Percentiles rank a stretch among this genome's conserved stretches.
These are phyloP conservation scores for Macroventuria anomochaeta DNA, from an alignment of 2,329 filamentous ascomycete species.

Conservation along the genomic window DNA sequence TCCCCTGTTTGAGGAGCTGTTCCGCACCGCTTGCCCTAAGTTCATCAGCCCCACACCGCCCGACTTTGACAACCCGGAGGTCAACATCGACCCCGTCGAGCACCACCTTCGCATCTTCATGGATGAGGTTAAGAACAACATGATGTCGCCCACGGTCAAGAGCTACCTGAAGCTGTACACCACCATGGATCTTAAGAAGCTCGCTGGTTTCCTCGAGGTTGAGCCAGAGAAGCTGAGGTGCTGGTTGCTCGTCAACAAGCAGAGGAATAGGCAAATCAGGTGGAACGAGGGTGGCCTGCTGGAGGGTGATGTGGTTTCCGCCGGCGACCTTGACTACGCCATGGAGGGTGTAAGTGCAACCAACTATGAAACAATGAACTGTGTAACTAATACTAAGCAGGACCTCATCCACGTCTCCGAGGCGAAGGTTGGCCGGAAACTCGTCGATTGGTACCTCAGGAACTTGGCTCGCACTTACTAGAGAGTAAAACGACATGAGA, in stretches of 20 bases:
- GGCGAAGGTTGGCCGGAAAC: constrained; percentile 94
- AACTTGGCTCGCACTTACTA: constrained; percentile 97
- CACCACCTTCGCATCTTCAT: constrained; percentile 98
- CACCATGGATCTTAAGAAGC: constrained; percentile 98
- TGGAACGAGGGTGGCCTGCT: constrained; percentile 90
- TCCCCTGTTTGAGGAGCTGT: constrained; percentile 97
- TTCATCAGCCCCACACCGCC: constrained; percentile 98
- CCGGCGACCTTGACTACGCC: constrained; percentile 95
- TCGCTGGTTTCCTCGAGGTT: constrained; percentile 95
- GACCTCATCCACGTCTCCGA: constrained; percentile 99
- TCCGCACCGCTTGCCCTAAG: constrained; percentile 97
- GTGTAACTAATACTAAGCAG: constrained; percentile 53
- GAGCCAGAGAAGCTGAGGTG: constrained; percentile 94
- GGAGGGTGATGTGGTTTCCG: constrained; percentile 90
- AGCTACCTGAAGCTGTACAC: constrained; percentile 99
- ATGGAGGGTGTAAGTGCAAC: constrained; percentile 81
- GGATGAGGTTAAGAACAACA: constrained; percentile 99
- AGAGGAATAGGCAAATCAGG: constrained; percentile 93
- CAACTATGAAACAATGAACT: background rate
- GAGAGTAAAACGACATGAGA: constrained; percentile 15
- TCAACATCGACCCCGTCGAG: constrained; percentile 96
- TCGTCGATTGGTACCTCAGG: constrained; percentile 98
- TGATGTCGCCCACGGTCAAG: constrained; percentile 97
- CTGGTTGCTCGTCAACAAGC: constrained; percentile 97
- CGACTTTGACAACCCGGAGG: constrained; percentile 94